These are phyloP conservation scores for Phytophthora constricta DNA, from an alignment of 352 stramenopile genomes.

Conservation along the genomic window DNA sequence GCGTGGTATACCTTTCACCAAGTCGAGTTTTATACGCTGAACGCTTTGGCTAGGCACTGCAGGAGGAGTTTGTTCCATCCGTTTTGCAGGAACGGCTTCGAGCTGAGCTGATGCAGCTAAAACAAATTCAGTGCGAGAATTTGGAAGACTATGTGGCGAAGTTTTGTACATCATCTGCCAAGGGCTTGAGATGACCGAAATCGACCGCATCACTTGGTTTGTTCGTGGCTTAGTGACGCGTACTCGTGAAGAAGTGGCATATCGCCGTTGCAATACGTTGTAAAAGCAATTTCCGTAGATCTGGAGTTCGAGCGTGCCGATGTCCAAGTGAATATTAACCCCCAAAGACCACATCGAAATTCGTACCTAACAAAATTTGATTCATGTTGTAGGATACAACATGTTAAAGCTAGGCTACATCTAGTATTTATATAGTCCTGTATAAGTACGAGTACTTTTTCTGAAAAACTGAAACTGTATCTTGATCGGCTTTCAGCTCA, in stretches of 20 bases:
- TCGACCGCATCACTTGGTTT: conserved; percentile 20
- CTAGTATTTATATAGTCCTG: no score
- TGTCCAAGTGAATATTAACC: no score
- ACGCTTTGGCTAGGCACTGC: conserved; percentile 1
- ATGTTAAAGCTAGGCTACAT: no score
- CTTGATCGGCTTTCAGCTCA: no score
- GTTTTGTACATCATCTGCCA: conserved; percentile 16
- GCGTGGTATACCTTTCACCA: conserved; percentile 15
- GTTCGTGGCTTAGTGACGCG: not conserved
- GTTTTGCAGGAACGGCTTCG: conserved; percentile 10
- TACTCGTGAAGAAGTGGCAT: conserved; percentile 10
- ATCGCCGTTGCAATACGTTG: conserved; percentile 13
- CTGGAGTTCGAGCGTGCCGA: conserved; percentile 19
- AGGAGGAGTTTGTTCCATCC: conserved; percentile 10
- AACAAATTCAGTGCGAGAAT: conserved; percentile 1
- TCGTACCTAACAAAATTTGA: no score
- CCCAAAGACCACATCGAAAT: no score
- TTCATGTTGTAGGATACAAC: no score
- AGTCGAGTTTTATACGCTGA: conserved; percentile 4
- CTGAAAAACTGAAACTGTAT: no score
- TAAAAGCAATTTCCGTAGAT: conserved; percentile 15
- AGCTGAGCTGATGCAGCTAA: conserved; percentile 5
- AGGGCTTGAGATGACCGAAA: conserved; percentile 11
- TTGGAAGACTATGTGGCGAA: conserved; percentile 16
- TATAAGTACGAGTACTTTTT: no score